Evolutionary conservation across 2,329 filamentous ascomycete genomes (phyloP), one percentile per base, ranked within the genome.

Genomic region (Nemania sp.): DNA sequence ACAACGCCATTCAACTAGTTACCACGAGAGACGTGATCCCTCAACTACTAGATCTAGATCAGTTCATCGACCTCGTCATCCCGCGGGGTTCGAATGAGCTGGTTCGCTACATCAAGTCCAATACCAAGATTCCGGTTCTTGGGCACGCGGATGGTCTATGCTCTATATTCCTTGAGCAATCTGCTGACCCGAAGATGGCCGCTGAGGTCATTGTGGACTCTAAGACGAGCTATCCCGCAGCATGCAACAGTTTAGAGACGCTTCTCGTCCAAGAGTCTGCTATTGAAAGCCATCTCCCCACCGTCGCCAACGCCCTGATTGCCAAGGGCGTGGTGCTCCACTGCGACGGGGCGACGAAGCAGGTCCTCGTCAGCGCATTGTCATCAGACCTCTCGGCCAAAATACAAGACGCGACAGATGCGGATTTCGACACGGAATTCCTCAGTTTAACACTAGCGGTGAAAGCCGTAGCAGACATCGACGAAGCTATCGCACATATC

Each of bases 81-180:
- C 94, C 94, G 2, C 82, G 94, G 33, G 92, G 92, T 43, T 90
- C 88, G 49, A 96, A 96, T 72, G 91, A 96, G 49, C 83, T 97
- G 7, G 92, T 97, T 34, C 82, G 89, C 53, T 90, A 90, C 72
- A 91, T 97, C 73, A 97, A 97, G 73, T 82, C 86, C 39, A 88
- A 88, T 60, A 97, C 94, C 47, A 90, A 90, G 68, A 97, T 99
- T 64, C 94, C 94, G 1, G 94, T 99, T 1, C 84, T 99, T 20
- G 94, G 94, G 58, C 94, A 99, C 70, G 94, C 94, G 20, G 94
- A 99, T 70, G 94, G 94, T 30, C 81, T 97, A 53, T 99, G 94
- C 75, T 83, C 86, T 58, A 84, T 91, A 59, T 99, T 94, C 72
- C 80, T 99, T 46, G 89, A 94, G 65, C 78, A 80, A 9, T 89